Base-by-base conservation (phyloP, 192 early-diverging fungal genomes). In the Gryganskiella cystojenkinii region DNA sequence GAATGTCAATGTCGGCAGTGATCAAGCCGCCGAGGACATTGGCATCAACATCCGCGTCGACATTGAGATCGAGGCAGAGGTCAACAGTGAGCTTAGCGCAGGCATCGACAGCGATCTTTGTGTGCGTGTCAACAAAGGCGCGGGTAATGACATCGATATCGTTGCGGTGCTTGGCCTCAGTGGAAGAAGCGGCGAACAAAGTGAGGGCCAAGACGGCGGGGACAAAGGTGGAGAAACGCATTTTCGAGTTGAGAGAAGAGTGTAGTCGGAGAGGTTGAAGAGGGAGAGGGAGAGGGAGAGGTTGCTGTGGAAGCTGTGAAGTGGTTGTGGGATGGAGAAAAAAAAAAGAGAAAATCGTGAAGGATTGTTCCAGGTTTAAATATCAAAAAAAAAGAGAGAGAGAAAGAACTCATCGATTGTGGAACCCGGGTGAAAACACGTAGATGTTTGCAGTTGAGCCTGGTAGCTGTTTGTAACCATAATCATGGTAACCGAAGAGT, bases 271-370 rank as follows among this genome's bases (percentile, higher is more conserved):
- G 65, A 56, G 53, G 53, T 56, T 46, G 63, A 56, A 27, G 50
- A n/a, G 60, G 71, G 44, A 35, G 43, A 22, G 51, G 22, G 11
- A 43, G 55, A 40, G 22, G 56, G 22, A n/a, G 27, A 31, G 24
- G 63, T 42, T 67, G 73, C 73, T 68, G 73, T 76, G 60, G 60
- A 76, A 76, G 73, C 73, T 76, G 65, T 54, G 51, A 63, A 52
- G 57, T 45, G 63, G 71, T 55, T 66, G 71, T 61, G 60, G 58
- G 58, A 61, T 65, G 40, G 34, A 35, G 61, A 58, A 52, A 31
- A 64, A 58, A 62, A 57, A 58, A 64, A 37, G 24, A 58, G 52
- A 37, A n/a, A 42, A 7, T 8, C 22, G 56, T 27, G 25, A 19
- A 7, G 33, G 33, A 56, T n/a, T 31, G 55, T 13, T 4, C 28